A percentile compares a stretch with the other conserved stretches of the same genome.
Evolutionary conservation across 305 asterid genomes (phyloP).

Genomic region (Rubia balearica): DNA sequence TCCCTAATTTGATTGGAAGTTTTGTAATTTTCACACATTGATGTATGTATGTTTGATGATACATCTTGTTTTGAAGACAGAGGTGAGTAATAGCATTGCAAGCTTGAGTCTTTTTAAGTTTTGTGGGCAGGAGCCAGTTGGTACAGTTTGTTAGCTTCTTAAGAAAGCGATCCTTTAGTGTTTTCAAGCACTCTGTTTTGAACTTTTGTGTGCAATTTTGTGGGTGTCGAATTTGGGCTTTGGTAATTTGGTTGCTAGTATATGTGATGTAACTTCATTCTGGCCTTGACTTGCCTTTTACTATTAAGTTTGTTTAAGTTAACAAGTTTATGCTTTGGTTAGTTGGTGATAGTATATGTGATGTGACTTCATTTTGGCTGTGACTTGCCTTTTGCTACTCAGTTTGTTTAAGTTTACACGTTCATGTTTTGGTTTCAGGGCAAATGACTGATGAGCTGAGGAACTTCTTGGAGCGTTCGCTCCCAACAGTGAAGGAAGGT

Average conservation of each 20-base stretch:
- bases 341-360: too few species aligned
- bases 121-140: background rate
- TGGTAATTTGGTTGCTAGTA: background rate
- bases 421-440: conserved; percentile 34
- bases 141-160: background rate
- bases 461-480: conserved; percentile 65
- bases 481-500: conserved; percentile 80
- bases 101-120: background rate
- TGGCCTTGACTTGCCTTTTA: background rate
- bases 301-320: background rate
- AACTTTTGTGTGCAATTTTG: background rate
- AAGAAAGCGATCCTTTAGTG: background rate
- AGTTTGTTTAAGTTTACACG: background rate
- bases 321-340: too few species aligned
- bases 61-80: too few species aligned
- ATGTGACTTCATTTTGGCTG: background rate
- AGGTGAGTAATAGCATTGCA: background rate
- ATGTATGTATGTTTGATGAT: too few species aligned
- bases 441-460: conserved; percentile 87
- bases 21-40: too few species aligned
- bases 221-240: background rate
- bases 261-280: background rate
- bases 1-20: too few species aligned
- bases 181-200: background rate
- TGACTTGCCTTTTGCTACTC: background rate